Conservation (phyloP, 2,329 filamentous ascomycete genomes). For the Paraphoma chrysanthemicola region DNA sequence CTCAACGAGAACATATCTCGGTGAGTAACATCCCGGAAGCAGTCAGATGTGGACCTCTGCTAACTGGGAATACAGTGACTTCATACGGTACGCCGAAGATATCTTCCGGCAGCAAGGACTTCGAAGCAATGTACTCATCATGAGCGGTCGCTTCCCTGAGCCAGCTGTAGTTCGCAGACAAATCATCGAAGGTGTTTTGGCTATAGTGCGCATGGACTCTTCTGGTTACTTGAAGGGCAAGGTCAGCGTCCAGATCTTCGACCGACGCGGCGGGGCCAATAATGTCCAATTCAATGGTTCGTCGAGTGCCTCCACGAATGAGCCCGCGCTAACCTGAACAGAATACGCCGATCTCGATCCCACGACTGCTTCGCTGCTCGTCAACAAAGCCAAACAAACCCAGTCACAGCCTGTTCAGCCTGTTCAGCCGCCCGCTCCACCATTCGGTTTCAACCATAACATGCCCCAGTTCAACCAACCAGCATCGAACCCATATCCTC, state of each 20-base stretch:
- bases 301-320: conserved; percentile 14
- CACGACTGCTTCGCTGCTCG: conserved; percentile 78
- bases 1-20: conserved; percentile 69
- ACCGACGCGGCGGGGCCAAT: conserved; percentile 74
- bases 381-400: conserved; percentile 71
- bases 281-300: conserved; percentile 79
- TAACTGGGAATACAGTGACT: conserved; percentile 61
- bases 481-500: conserved; percentile 44
- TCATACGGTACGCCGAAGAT: conserved; percentile 81
- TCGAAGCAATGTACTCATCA: conserved; percentile 78
- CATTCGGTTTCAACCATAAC: conserved; percentile 37
- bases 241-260: conserved; percentile 84
- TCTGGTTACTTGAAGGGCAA: conserved; percentile 73
- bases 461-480: conserved; percentile 42
- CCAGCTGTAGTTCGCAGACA: conserved; percentile 83
- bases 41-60: neutral
- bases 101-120: conserved; percentile 76
- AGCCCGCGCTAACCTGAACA: conserved; percentile 38
- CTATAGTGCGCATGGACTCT: conserved; percentile 78
- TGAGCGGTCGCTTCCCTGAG: conserved; percentile 78
- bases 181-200: conserved; percentile 86
- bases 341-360: conserved; percentile 87
- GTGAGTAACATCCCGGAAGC: conserved; percentile 19
- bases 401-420: conserved; percentile 42
- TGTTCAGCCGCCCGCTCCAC: conserved; percentile 40